A percentile compares a stretch with the other conserved stretches of the same genome.
Conservation (phyloP, 2,329 filamentous ascomycete species). For the Akanthomyces lecanii region DNA sequence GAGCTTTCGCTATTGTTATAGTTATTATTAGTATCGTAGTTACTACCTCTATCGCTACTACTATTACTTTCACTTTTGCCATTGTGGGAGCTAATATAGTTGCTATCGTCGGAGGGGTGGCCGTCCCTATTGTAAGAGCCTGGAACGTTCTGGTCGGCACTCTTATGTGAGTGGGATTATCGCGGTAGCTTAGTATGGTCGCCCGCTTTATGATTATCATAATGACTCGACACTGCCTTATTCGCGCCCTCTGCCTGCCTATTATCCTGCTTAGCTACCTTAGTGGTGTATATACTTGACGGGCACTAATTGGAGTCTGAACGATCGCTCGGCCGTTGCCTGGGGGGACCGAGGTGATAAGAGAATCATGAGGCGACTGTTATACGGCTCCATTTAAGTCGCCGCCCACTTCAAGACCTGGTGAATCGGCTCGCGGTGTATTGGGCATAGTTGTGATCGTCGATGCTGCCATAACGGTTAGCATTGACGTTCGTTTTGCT, state of each 20-base stretch:
- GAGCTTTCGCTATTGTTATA: neutral
- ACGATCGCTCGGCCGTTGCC: neutral
- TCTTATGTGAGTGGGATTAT: neutral
- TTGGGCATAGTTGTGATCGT: neutral
- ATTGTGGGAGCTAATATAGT: too few species aligned
- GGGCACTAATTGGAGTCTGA: neutral
- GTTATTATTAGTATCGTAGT: neutral
- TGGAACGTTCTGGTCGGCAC: neutral
- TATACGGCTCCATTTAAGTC: neutral
- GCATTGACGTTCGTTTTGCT: neutral
- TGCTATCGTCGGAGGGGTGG: neutral
- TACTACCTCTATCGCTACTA: neutral
- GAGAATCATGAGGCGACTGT: neutral
- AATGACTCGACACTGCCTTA: neutral
- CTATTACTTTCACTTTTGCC: neutral
- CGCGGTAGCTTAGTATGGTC: neutral
- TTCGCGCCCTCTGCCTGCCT: neutral
- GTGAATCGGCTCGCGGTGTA: neutral
- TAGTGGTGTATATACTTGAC: neutral
- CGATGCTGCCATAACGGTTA: neutral
- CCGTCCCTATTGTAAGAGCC: neutral
- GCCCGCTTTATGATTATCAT: neutral
- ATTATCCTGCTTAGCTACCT: neutral
- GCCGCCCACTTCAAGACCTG: neutral
- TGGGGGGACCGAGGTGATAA: neutral